Conservation (phyloP, 305 asterid species). For the Petunia hybrid region DNA sequence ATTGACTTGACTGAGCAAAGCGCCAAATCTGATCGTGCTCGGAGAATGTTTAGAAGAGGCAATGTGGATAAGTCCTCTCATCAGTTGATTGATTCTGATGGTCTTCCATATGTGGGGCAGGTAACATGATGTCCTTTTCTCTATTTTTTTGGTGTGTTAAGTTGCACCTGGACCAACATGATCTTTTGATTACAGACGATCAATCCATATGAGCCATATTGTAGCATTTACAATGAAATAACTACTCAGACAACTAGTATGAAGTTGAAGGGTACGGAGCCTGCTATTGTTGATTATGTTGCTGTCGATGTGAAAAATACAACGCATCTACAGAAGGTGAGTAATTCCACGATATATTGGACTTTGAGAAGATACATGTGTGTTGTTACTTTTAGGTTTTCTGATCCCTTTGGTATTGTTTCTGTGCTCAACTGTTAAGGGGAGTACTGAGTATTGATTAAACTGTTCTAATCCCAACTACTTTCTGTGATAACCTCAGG, state of each 20-base stretch:
- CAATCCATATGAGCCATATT: constrained; percentile 71
- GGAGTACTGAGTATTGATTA: neutral
- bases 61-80: constrained; percentile 65
- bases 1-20: constrained; percentile 74
- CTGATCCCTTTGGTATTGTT: neutral
- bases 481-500: neutral
- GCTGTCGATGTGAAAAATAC: constrained; percentile 77
- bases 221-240: constrained; percentile 64
- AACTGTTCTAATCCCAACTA: neutral
- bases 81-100: constrained; percentile 79
- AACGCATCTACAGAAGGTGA: constrained; percentile 74
- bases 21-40: constrained; percentile 51
- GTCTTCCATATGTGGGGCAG: constrained; percentile 97
- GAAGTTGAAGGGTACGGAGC: constrained; percentile 77
- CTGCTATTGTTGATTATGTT: constrained; percentile 79
- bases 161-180: constrained; percentile 16
- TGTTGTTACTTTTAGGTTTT: constrained; percentile 18
- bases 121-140: constrained; percentile 41
- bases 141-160: constrained; percentile 18
- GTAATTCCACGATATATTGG: constrained; percentile 30
- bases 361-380: constrained; percentile 11
- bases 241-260: constrained; percentile 50
- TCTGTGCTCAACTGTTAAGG: neutral
- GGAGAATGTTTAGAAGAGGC: constrained; percentile 74
- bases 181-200: constrained; percentile 63